Percentiles rank a stretch among this genome's conserved stretches.
Conservation (phyloP, 495 filamentous ascomycete genomes). For the Usnea hakonensis region DNA sequence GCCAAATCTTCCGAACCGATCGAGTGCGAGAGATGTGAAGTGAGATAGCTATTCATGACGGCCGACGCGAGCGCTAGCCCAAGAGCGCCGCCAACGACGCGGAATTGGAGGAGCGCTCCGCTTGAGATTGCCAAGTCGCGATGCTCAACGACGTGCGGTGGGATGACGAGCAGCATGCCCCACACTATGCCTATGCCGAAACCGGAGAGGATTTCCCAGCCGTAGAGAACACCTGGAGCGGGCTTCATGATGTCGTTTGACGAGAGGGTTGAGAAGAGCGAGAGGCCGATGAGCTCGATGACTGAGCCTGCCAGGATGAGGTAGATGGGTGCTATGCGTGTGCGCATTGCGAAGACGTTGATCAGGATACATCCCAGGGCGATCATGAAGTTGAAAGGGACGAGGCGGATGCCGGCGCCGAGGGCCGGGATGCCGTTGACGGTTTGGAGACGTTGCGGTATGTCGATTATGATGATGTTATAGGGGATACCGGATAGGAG, state of each 20-base stretch:
- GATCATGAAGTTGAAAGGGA: conserved; percentile 17
- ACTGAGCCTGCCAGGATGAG: not conserved
- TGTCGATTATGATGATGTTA: conserved; percentile 43
- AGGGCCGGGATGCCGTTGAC: conserved; percentile 36
- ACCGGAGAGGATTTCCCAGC: not conserved
- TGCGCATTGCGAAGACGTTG: conserved; percentile 4
- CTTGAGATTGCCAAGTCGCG: not conserved
- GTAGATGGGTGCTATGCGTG: not conserved
- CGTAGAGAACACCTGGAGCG: not conserved
- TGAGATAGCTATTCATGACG: not conserved
- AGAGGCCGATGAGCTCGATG: not conserved
- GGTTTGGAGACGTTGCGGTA: conserved; percentile 51
- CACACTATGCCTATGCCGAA: conserved; percentile 28
- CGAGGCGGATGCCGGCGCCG: conserved; percentile 35
- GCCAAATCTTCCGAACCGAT: conserved; percentile 12
- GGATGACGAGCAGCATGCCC: conserved; percentile 41
- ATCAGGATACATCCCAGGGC: conserved; percentile 12
- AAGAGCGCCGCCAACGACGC: conserved; percentile 33
- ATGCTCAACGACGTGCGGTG: conserved; percentile 36
- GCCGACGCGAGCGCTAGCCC: conserved; percentile 31
- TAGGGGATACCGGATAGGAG: conserved; percentile 48
- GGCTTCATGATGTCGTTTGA: not conserved
- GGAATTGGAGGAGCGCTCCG: conserved; percentile 41
- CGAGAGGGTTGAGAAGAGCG: not conserved
- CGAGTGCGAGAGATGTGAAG: not conserved